Evolutionary conservation across 495 filamentous ascomycete species (phyloP).

Genomic region (Podospora australis): DNA sequence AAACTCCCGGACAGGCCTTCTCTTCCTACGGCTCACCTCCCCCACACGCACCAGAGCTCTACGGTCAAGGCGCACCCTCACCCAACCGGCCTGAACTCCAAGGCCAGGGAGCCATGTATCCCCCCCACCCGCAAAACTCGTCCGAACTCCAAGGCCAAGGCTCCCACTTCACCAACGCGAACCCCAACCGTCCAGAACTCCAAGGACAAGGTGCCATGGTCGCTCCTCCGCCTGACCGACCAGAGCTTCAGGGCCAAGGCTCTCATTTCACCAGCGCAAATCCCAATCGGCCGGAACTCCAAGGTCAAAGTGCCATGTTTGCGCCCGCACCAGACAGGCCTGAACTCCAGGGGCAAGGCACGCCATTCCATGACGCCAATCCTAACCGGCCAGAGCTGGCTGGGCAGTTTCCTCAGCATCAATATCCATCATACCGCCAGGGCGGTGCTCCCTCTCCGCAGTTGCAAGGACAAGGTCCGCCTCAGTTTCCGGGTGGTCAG

Average conservation of each 20-base stretch:
- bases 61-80: slow-evolving; percentile 19
- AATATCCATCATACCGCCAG: not conserved
- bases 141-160: slow-evolving; percentile 21
- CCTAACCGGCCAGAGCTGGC: not conserved
- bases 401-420: slow-evolving; percentile 4
- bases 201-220: slow-evolving; percentile 10
- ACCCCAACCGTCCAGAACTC: slow-evolving; percentile 14
- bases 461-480: not conserved
- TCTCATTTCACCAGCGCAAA: not conserved
- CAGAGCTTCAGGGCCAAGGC: not conserved
- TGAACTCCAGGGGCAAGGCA: slow-evolving; percentile 4
- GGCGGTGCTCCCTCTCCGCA: not conserved
- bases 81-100: slow-evolving; percentile 26
- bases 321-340: not conserved
- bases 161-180: slow-evolving; percentile 5
- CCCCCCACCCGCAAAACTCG: not conserved
- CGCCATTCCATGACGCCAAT: not conserved
- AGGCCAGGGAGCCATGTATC: slow-evolving; percentile 15
- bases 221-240: not conserved
- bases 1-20: slow-evolving; percentile 1
- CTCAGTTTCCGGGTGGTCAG: not conserved
- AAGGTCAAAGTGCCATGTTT: not conserved
- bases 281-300: not conserved
- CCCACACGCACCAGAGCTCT: slow-evolving; percentile 22
- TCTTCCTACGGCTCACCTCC: too few species aligned